Evolutionary conservation across 805 yeast species (phyloP).

Genomic region (Candida sithepensis): DNA sequence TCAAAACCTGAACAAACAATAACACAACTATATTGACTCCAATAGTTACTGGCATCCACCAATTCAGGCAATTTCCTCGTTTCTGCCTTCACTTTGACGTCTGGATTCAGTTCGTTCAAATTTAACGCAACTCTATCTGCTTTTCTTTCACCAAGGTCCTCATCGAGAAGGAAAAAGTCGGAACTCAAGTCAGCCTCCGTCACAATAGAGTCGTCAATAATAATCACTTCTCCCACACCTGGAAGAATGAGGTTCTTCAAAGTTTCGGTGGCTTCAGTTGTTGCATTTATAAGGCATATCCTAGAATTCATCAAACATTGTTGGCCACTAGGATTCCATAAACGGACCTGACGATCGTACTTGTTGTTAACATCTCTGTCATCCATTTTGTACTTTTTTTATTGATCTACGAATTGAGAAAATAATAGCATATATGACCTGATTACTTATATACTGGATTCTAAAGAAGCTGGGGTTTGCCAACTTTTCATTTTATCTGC

Average conservation of each 20-base stretch:
- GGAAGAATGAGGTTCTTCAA: constrained; percentile 78
- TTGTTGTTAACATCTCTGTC: constrained; percentile 40
- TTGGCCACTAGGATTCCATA: constrained; percentile 86
- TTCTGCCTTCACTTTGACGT: constrained; percentile 40
- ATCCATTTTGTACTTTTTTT: too few species aligned
- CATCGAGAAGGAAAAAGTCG: constrained; percentile 57
- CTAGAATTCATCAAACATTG: constrained; percentile 49
- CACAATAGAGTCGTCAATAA: constrained; percentile 48
- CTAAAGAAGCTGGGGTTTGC: too few species aligned
- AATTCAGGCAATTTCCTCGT: constrained; percentile 6
- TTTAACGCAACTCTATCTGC: constrained; percentile 38
- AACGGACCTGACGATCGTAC: constrained; percentile 82
- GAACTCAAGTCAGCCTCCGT: constrained; percentile 42
- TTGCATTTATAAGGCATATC: constrained; percentile 58
- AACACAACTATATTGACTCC: constrained; percentile 49
- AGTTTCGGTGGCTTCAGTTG: constrained; percentile 60
- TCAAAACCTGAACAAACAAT: constrained; percentile 32
- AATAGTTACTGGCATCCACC: constrained; percentile 24
- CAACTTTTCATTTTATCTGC: too few species aligned
- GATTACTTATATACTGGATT: too few species aligned
- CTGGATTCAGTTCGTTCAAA: constrained; percentile 59
- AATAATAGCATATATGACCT: too few species aligned
- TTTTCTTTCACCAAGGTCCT: constrained; percentile 39
- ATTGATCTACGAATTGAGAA: too few species aligned
- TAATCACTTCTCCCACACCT: constrained; percentile 56